Evolutionary conservation across 441 rosid species (phyloP).

Genomic region (California macrophylla): DNA sequence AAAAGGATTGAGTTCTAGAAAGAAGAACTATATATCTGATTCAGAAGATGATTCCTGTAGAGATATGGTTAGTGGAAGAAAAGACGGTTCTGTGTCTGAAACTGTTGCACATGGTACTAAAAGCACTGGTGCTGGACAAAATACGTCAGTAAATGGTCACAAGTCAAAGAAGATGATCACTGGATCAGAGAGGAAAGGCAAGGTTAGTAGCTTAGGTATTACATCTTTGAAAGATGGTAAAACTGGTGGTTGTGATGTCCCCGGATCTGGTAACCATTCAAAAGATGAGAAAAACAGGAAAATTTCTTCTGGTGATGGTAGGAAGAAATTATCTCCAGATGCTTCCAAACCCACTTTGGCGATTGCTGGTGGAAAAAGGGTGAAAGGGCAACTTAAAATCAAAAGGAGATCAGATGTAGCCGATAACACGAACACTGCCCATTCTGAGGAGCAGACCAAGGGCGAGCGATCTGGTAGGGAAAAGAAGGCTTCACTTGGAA

Average conservation of each 20-base stretch:
- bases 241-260: constrained; percentile 20
- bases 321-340: constrained; percentile 19
- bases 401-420: constrained; percentile 30
- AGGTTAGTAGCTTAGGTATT: constrained; percentile 21
- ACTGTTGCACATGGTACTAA: background rate
- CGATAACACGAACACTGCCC: constrained; percentile 27
- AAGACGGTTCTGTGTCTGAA: background rate
- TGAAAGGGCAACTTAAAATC: constrained; percentile 26
- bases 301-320: constrained; percentile 20
- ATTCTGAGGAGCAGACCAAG: constrained; percentile 17
- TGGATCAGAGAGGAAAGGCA: constrained; percentile 30
- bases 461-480: constrained; percentile 30
- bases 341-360: constrained; percentile 23
- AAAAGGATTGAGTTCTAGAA: constrained; percentile 1
- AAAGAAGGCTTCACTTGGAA: constrained; percentile 37
- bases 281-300: constrained; percentile 32
- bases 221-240: constrained; percentile 26
- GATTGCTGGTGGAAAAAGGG: constrained; percentile 28
- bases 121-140: constrained; percentile 30
- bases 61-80: background rate
- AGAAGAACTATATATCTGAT: constrained; percentile 1
- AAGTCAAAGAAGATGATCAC: constrained; percentile 34
- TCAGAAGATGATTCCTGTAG: constrained; percentile 3
- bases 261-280: constrained; percentile 29
- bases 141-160: constrained; percentile 29